These are phyloP conservation scores for Lippia alba DNA, from an alignment of 305 asterid species.

Conservation along the genomic window DNA sequence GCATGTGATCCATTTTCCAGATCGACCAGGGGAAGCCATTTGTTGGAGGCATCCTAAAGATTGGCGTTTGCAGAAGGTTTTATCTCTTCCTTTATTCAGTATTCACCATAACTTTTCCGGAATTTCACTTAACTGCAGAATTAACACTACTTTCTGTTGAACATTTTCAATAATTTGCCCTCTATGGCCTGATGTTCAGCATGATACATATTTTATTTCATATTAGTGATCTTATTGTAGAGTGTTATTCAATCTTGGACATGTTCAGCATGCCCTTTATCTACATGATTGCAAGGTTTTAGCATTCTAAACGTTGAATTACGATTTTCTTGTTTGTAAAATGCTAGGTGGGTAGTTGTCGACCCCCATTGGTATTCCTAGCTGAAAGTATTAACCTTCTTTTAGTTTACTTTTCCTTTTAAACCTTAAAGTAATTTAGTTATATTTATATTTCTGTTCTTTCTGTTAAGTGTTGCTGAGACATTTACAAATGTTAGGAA, in stretches of 20 bases:
- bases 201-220: neutral
- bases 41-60: slow-evolving; percentile 89
- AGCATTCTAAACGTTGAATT: neutral
- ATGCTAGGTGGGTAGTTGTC: neutral
- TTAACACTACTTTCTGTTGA: slow-evolving; percentile 13
- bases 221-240: neutral
- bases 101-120: slow-evolving; percentile 33
- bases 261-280: too few relatives aligned
- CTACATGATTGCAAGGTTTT: neutral
- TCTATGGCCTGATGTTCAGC: slow-evolving; percentile 1
- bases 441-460: neutral
- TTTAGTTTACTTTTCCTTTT: neutral
- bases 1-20: slow-evolving; percentile 59
- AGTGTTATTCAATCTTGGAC: slow-evolving; percentile 7
- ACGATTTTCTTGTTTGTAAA: neutral
- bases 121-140: slow-evolving; percentile 12
- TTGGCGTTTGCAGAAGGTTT: slow-evolving; percentile 72
- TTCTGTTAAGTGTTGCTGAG: neutral
- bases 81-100: slow-evolving; percentile 46
- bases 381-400: neutral
- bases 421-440: too few relatives aligned
- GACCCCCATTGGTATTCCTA: neutral
- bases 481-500: neutral
- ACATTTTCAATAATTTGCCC: slow-evolving; percentile 6
- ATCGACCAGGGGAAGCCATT: slow-evolving; percentile 74